Evolutionary conservation across 768 basidiomycete species (phyloP).

Genomic region (Mrakia blollopis): DNA sequence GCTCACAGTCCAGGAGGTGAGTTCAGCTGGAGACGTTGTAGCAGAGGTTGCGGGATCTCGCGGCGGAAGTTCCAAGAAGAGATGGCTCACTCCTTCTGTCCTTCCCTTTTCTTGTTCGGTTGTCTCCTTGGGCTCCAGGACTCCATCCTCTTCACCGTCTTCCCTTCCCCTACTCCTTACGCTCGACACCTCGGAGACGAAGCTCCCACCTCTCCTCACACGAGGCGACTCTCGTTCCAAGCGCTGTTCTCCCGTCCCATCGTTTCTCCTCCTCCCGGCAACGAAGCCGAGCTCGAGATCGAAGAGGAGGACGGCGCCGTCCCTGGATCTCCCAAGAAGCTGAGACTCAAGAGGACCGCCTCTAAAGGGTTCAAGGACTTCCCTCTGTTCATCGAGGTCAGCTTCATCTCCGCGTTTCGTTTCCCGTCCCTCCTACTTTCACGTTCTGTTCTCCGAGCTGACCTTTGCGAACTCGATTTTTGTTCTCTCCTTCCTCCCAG

Average conservation of each 20-base stretch:
- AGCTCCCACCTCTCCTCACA: neutral
- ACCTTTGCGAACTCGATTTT: neutral
- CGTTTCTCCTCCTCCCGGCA: neutral
- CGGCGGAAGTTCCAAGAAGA: neutral
- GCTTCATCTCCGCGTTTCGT: neutral
- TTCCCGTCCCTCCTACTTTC: neutral
- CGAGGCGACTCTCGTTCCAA: neutral
- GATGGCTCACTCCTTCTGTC: neutral
- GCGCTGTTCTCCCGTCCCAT: neutral
- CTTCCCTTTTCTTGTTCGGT: too few species aligned
- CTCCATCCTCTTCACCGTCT: conserved; percentile 1
- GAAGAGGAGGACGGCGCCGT: neutral
- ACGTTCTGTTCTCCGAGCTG: neutral
- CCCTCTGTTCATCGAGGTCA: conserved; percentile 9
- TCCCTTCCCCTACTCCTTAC: conserved; percentile 8
- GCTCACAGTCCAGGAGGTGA: conserved; percentile 1
- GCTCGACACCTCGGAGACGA: neutral
- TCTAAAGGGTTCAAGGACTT: conserved; percentile 16
- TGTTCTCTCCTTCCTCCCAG: neutral
- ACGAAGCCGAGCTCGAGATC: neutral
- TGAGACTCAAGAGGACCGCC: conserved; percentile 5
- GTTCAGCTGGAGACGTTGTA: neutral
- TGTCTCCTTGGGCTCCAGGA: neutral
- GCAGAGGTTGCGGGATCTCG: neutral
- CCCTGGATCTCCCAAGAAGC: neutral